Percentiles rank a stretch among this genome's conserved stretches.
Conservation (phyloP, 352 stramenopile species). For the Phytopythium montanum region DNA sequence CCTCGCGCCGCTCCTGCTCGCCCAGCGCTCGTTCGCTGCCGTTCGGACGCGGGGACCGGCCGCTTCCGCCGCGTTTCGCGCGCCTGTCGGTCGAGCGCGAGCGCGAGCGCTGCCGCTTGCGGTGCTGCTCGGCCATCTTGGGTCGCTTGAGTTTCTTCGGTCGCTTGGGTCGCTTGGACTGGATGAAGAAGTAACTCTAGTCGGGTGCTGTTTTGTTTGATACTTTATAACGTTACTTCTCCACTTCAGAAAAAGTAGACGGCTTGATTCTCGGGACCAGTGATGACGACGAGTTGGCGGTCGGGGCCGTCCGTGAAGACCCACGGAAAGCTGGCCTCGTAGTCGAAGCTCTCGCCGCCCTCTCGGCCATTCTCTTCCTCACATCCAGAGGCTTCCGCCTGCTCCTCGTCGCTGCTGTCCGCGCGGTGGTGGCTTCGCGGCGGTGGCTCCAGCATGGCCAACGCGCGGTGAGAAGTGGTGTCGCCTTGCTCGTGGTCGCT, state of each 20-base stretch:
- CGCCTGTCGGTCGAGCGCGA: constrained; percentile 25
- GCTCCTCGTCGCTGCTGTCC: not conserved
- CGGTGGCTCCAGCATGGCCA: not conserved
- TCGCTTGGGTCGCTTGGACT: not conserved
- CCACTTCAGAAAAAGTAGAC: constrained; percentile 5
- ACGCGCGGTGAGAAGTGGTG: not conserved
- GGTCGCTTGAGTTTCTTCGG: not conserved
- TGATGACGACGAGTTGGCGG: constrained; percentile 4
- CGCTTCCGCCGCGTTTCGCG: not conserved
- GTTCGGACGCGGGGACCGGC: constrained; percentile 1
- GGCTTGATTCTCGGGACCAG: not conserved
- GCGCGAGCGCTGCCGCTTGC: constrained; percentile 37
- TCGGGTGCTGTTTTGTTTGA: not conserved
- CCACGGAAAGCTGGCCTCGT: constrained; percentile 2
- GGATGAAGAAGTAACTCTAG: too few species aligned
- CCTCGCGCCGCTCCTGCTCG: constrained; percentile 43
- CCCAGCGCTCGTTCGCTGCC: constrained; percentile 1
- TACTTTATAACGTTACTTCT: not conserved
- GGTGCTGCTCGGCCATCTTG: constrained; percentile 2
- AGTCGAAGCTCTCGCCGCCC: constrained; percentile 1
- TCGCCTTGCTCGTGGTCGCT: not conserved
- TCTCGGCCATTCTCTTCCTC: not conserved
- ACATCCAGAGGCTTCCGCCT: too few species aligned
- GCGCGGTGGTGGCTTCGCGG: not conserved
- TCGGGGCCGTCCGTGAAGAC: constrained; percentile 3